Evolutionary conservation across 305 asterid species (phyloP).

Genomic region (Nicotiana rustica): DNA sequence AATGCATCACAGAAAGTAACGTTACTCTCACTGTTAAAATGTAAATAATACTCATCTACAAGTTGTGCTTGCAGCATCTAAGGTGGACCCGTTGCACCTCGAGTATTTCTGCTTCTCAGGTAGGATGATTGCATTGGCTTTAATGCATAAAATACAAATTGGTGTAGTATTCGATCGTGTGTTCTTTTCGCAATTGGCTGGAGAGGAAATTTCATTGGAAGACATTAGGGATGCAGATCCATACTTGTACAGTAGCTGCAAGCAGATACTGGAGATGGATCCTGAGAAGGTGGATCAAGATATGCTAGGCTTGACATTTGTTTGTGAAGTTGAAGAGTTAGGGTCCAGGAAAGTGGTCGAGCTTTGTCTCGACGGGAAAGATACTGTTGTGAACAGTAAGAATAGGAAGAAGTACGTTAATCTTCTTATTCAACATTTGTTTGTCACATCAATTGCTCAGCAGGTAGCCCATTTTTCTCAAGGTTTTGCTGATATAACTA

Average conservation of each 20-base stretch:
- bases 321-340: slow-evolving; percentile 75
- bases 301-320: slow-evolving; percentile 76
- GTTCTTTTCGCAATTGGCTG: slow-evolving; percentile 76
- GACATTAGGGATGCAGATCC: slow-evolving; percentile 89
- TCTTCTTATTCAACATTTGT: slow-evolving; percentile 66
- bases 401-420: slow-evolving; percentile 75
- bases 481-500: slow-evolving; percentile 75
- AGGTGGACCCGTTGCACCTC: slow-evolving; percentile 86
- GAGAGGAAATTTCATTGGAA: slow-evolving; percentile 65
- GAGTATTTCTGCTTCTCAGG: slow-evolving; percentile 83
- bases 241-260: slow-evolving; percentile 78
- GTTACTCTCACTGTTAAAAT: neutral
- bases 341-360: slow-evolving; percentile 75
- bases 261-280: slow-evolving; percentile 88
- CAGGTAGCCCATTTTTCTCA: slow-evolving; percentile 65
- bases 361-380: slow-evolving; percentile 68
- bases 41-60: slow-evolving; percentile 32
- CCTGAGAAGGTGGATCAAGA: slow-evolving; percentile 77
- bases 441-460: slow-evolving; percentile 62
- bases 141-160: slow-evolving; percentile 87
- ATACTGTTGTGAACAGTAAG: slow-evolving; percentile 65
- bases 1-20: neutral
- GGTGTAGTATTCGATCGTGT: slow-evolving; percentile 88
- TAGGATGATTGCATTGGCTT: slow-evolving; percentile 82
- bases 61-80: slow-evolving; percentile 69